Percentiles rank a stretch among this genome's conserved stretches.
phyloP scores from a whole-genome alignment of 768 basidiomycete species.

The Psilocybe azurescens region DNA sequence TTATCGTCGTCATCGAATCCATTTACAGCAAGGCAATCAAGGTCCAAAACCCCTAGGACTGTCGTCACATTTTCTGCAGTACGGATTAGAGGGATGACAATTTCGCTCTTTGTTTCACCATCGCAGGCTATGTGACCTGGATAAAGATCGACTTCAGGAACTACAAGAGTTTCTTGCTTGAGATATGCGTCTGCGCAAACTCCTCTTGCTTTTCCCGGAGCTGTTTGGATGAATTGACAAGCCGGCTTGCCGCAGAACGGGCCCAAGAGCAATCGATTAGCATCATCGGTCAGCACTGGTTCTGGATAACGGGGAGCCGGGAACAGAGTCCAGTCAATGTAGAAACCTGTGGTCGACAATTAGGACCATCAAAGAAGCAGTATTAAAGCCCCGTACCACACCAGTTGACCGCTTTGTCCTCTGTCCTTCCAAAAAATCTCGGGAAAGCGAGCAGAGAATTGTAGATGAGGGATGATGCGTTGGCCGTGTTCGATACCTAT shows the following conservation, averaged over 20 bases:
- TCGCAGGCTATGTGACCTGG: conserved; percentile 97
- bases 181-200: conserved; percentile 87
- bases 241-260: conserved; percentile 94
- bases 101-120: conserved; percentile 87
- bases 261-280: conserved; percentile 63
- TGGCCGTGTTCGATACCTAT: conserved; percentile 88
- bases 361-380: not conserved
- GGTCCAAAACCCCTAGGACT: conserved; percentile 72
- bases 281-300: conserved; percentile 21
- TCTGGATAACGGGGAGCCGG: conserved; percentile 45
- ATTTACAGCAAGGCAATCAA: conserved; percentile 76
- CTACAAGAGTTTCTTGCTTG: conserved; percentile 61
- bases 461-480: conserved; percentile 82
- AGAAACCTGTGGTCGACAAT: conserved; percentile 69
- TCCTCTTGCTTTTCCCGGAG: conserved; percentile 62
- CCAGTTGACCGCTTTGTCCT: conserved; percentile 86
- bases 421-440: conserved; percentile 62
- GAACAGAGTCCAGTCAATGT: conserved; percentile 71
- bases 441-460: conserved; percentile 74
- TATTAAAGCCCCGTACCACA: conserved; percentile 66
- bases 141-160: conserved; percentile 78
- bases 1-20: conserved; percentile 84
- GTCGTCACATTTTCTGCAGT: conserved; percentile 33
- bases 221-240: conserved; percentile 78
- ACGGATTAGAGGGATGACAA: conserved; percentile 79